Evolutionary conservation across 2,329 filamentous ascomycete genomes (phyloP).

Genomic region (Claviceps sp.): DNA sequence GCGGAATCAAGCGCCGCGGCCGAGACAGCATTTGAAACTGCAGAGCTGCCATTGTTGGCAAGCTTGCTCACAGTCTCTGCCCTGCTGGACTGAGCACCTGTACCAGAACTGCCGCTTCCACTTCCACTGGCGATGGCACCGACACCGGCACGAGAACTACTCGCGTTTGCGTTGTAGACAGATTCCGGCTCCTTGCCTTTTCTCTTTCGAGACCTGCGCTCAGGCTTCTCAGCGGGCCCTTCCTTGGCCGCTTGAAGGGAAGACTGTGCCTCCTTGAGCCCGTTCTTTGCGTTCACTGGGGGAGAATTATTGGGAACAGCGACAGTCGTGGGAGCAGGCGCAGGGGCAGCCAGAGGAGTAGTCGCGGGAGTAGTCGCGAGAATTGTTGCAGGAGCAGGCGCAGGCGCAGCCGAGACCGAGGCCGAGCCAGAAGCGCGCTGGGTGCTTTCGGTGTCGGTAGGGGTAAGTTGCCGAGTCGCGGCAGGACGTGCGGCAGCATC

Average conservation of each 20-base stretch:
- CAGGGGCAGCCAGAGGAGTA: not conserved
- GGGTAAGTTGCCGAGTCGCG: slow-evolving; percentile 15
- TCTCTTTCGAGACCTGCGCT: slow-evolving; percentile 53
- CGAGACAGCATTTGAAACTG: slow-evolving; percentile 19
- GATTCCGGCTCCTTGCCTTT: slow-evolving; percentile 43
- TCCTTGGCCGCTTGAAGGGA: slow-evolving; percentile 25
- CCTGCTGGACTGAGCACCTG: slow-evolving; percentile 12
- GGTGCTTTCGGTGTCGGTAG: slow-evolving; percentile 13
- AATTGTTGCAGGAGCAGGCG: not conserved
- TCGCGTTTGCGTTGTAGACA: slow-evolving; percentile 26
- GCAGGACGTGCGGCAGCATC: slow-evolving; percentile 20
- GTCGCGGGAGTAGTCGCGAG: not conserved
- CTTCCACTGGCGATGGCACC: too few species aligned
- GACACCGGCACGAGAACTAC: slow-evolving; percentile 17
- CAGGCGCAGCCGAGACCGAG: not conserved
- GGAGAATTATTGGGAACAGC: slow-evolving; percentile 7
- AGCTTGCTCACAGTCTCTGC: slow-evolving; percentile 15
- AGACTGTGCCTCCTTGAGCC: slow-evolving; percentile 35
- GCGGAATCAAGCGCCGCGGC: slow-evolving; percentile 39
- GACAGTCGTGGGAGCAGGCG: not conserved
- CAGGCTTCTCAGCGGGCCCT: slow-evolving; percentile 40
- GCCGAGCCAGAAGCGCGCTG: slow-evolving; percentile 19
- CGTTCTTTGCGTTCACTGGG: slow-evolving; percentile 26
- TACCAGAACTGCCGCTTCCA: not conserved
- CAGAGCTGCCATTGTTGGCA: slow-evolving; percentile 15